Evolutionary conservation across 345 rosid genomes (phyloP).

Genomic region (Citrus hindsii): DNA sequence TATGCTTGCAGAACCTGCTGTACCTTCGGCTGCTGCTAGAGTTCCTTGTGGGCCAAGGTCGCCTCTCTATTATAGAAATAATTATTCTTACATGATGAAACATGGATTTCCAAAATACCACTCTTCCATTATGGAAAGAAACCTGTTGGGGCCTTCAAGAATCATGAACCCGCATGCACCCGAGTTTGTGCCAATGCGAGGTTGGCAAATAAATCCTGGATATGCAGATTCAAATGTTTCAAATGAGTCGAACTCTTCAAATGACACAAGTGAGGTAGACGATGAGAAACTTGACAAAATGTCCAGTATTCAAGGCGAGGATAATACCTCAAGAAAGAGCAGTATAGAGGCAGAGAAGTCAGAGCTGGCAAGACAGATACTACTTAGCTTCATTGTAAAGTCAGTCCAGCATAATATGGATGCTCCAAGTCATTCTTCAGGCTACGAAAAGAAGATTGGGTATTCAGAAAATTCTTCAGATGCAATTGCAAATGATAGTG

Average conservation of each 20-base stretch:
- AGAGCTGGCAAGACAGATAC: slow-evolving; percentile 68
- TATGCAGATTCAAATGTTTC: slow-evolving; percentile 11
- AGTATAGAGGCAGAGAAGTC: slow-evolving; percentile 40
- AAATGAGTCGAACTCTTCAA: too few relatives aligned
- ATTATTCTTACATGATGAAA: slow-evolving; percentile 30
- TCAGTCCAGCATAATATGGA: slow-evolving; percentile 51
- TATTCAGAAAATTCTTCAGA: slow-evolving; percentile 36
- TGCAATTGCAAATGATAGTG: slow-evolving; percentile 48
- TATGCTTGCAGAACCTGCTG: slow-evolving; percentile 39
- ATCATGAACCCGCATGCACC: slow-evolving; percentile 66
- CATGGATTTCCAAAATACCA: slow-evolving; percentile 33
- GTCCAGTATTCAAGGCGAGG: slow-evolving; percentile 14
- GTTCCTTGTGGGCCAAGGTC: slow-evolving; percentile 62
- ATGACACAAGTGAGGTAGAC: too few relatives aligned
- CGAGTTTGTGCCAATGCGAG: slow-evolving; percentile 54
- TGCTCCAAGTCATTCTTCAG: slow-evolving; percentile 22
- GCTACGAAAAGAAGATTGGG: slow-evolving; percentile 24
- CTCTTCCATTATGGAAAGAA: slow-evolving; percentile 22
- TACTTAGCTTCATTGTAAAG: slow-evolving; percentile 63
- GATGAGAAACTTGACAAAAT: not conserved
- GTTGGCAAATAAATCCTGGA: slow-evolving; percentile 31
- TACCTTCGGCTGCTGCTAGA: slow-evolving; percentile 42
- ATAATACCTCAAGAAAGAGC: slow-evolving; percentile 22
- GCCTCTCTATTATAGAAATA: slow-evolving; percentile 37
- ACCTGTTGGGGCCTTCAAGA: slow-evolving; percentile 25